A percentile compares a stretch with the other conserved stretches of the same genome.
Conservation (phyloP, 2,329 filamentous ascomycete genomes). For the Fusarium mundagurra region DNA sequence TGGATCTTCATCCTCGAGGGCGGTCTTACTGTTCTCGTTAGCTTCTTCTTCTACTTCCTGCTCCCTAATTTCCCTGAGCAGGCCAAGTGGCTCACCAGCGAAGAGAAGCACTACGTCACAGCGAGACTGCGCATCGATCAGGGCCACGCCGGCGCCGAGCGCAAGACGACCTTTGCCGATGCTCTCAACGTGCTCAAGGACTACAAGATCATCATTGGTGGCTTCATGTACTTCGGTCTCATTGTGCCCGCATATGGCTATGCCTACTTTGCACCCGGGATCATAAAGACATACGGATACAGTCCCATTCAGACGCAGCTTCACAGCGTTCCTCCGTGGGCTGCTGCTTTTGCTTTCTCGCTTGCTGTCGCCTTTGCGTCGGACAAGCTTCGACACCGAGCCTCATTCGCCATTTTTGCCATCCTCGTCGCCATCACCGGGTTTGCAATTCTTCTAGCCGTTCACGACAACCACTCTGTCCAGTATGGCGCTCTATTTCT, state of each 20-base stretch:
- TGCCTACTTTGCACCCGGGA: slow-evolving; percentile 79
- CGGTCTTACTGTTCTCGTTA: slow-evolving; percentile 67
- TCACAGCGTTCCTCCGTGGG: slow-evolving; percentile 67
- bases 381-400: slow-evolving; percentile 78
- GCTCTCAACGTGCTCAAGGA: slow-evolving; percentile 74
- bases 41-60: slow-evolving; percentile 72
- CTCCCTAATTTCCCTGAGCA: slow-evolving; percentile 81
- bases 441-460: slow-evolving; percentile 77
- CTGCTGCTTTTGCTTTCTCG: slow-evolving; percentile 79
- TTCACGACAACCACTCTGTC: slow-evolving; percentile 72
- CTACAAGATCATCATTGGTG: slow-evolving; percentile 77
- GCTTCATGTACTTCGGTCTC: slow-evolving; percentile 84
- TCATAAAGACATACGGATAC: slow-evolving; percentile 75
- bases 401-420: slow-evolving; percentile 75
- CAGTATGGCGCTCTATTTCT: slow-evolving; percentile 87
- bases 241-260: slow-evolving; percentile 82
- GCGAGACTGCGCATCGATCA: slow-evolving; percentile 75
- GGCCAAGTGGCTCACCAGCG: slow-evolving; percentile 75
- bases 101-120: slow-evolving; percentile 74
- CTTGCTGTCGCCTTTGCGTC: slow-evolving; percentile 79
- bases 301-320: slow-evolving; percentile 66
- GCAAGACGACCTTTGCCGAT: slow-evolving; percentile 67
- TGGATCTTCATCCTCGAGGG: slow-evolving; percentile 89
- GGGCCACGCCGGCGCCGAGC: slow-evolving; percentile 71
- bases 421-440: slow-evolving; percentile 77